phyloP scores from a whole-genome alignment of 495 filamentous ascomycete species.

The Hyaloscypha variabilis region DNA sequence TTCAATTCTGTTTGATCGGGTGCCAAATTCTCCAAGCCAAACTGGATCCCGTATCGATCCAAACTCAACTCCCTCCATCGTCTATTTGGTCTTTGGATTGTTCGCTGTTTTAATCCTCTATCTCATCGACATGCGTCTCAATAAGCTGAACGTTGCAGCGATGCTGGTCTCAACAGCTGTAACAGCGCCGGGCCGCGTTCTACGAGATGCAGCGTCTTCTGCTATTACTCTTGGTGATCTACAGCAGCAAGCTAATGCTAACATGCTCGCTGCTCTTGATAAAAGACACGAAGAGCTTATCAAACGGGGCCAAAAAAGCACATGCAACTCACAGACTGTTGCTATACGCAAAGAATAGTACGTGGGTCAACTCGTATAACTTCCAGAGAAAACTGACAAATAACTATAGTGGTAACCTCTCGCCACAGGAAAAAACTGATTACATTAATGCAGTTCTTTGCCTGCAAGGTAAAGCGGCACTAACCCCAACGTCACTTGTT shows the following conservation, averaged over 20 bases:
- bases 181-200: no score
- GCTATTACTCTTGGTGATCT: no score
- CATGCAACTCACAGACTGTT: neutral
- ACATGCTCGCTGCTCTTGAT: neutral
- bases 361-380: neutral
- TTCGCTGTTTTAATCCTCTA: no score
- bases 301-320: neutral
- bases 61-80: no score
- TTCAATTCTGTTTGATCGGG: no score
- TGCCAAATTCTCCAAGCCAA: no score
- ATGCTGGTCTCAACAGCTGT: no score
- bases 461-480: slow-evolving; percentile 52
- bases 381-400: neutral
- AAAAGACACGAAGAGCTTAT: neutral
- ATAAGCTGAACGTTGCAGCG: no score
- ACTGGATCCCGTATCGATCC: no score
- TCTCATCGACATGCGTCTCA: no score
- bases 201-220: no score
- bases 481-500: slow-evolving; percentile 37
- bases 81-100: no score
- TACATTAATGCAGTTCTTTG: slow-evolving; percentile 71
- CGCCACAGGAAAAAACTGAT: slow-evolving; percentile 46
- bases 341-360: neutral
- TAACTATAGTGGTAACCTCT: neutral
- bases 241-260: neutral